A percentile compares a stretch with the other conserved stretches of the same genome.
Conservation (phyloP, 257 asterid genomes). For the Scutellaria minor region DNA sequence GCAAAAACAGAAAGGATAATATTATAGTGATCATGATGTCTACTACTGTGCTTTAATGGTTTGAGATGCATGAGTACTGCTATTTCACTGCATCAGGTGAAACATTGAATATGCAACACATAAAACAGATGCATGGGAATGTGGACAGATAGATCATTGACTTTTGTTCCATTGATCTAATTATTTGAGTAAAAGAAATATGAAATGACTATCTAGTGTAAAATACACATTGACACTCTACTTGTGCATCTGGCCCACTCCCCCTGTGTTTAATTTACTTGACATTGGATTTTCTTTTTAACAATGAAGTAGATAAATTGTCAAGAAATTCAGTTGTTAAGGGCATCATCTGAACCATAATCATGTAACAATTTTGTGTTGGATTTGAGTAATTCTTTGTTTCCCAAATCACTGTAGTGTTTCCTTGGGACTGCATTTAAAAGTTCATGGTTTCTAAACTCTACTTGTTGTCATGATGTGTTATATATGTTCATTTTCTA, state of each 20-base stretch:
- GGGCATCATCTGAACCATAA: not conserved
- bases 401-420: not conserved
- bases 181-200: too few relatives aligned
- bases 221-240: too few relatives aligned
- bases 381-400: not conserved
- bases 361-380: not conserved
- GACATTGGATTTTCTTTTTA: not conserved
- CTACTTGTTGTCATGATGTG: conserved; percentile 9
- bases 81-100: not conserved
- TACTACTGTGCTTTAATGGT: not conserved
- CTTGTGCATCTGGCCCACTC: too few relatives aligned
- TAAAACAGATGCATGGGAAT: not conserved
- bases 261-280: too few relatives aligned
- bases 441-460: conserved; percentile 8
- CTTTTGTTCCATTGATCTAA: not conserved
- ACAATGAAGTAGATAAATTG: not conserved
- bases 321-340: not conserved
- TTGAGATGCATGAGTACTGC: not conserved
- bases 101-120: not conserved
- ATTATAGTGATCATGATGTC: conserved; percentile 3
- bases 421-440: not conserved
- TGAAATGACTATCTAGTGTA: too few relatives aligned
- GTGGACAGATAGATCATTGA: not conserved
- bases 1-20: conserved; percentile 4
- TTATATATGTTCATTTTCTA: conserved; percentile 22